Evolutionary conservation across 2,329 filamentous ascomycete species (phyloP), one percentile per base, ranked within the genome.

Genomic region (Venturia oleaginea): DNA sequence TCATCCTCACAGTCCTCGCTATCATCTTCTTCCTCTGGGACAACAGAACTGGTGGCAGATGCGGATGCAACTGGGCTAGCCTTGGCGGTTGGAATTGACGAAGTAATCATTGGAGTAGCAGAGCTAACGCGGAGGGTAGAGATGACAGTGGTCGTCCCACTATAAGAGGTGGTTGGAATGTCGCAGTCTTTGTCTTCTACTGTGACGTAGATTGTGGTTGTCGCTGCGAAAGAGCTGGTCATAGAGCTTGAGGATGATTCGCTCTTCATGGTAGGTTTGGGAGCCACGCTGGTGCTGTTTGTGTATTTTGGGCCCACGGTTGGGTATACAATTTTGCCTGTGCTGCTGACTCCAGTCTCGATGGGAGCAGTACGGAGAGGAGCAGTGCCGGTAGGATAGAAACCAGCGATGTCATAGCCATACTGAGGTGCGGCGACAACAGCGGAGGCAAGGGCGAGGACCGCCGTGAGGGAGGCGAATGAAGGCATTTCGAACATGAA

Each of bases 251-350:
- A 57, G 10, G 51, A 34, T 34, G 51, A n/a, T 15, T 57, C 3
- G 51, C 51, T 34, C 30, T 57, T 57, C 51, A 8, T 34, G 17
- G 51, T 57, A 57, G 51, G 51, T 57, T 34, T 34, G 34, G 51
- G 51, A 34, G 51, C 51, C 19, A 34, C 17, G 17, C 51, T 57
- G 27, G 51, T 57, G 27, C 27, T 57, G 51, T 57, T 57, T n/a
- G 51, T 57, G 17, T 57, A 57, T 30, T 57, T 57, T 57, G 51
- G 51, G 27, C 51, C 15, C 4, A 34, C 17, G 19, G 51, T 57
- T 57, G 51, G 51, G 51, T 57, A 57, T 57, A n/a, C 15, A n/a
- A 57, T 57, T 30, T 57, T 57, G 51, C 51, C 51, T 22, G 51
- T 57, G 51, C 51, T 57, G 30, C 51, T 57, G 51, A 34, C 51